Conservation (phyloP, 2,329 filamentous ascomycete species). For the Aspergillus sclerotialis region DNA sequence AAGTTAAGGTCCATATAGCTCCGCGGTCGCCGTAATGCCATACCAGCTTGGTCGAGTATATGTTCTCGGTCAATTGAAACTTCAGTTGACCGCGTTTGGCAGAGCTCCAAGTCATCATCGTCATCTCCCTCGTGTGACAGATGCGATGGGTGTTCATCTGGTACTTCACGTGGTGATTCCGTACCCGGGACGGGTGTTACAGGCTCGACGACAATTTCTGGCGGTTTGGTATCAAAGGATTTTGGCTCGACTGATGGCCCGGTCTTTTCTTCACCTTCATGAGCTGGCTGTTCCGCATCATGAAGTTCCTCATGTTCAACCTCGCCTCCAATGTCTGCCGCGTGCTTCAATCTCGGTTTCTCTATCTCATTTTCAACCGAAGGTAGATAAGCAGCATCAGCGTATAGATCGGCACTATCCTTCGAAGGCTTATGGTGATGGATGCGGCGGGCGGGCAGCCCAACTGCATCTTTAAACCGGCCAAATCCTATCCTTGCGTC, state of each 20-base stretch:
- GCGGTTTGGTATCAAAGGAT: constrained; percentile 14
- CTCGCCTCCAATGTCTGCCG: constrained; percentile 9
- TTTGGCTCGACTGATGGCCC: constrained; percentile 8
- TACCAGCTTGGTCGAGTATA: constrained; percentile 18
- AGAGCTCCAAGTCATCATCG: constrained; percentile 21
- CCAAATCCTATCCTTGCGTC: constrained; percentile 78
- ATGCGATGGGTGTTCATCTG: not conserved
- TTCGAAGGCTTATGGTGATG: constrained; percentile 33
- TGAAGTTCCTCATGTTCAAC: constrained; percentile 12
- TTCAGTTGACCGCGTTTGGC: constrained; percentile 22
- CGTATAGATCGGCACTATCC: constrained; percentile 25
- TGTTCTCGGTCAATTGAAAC: constrained; percentile 21
- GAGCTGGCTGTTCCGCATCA: constrained; percentile 10
- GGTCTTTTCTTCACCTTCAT: constrained; percentile 9
- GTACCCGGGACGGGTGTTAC: constrained; percentile 12
- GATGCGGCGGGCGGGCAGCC: constrained; percentile 37
- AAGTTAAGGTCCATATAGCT: constrained; percentile 25
- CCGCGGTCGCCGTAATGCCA: constrained; percentile 30
- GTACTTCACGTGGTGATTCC: constrained; percentile 12
- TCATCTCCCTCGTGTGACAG: constrained; percentile 19
- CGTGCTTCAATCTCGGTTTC: constrained; percentile 5
- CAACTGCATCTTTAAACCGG: constrained; percentile 79
- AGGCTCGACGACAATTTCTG: constrained; percentile 28
- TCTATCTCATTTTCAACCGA: constrained; percentile 24
- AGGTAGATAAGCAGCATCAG: constrained; percentile 21